Percentiles rank a stretch among this genome's conserved stretches.
These are phyloP conservation scores for Gardenia jasminoides DNA, from an alignment of 257 asterid genomes.

Conservation along the genomic window DNA sequence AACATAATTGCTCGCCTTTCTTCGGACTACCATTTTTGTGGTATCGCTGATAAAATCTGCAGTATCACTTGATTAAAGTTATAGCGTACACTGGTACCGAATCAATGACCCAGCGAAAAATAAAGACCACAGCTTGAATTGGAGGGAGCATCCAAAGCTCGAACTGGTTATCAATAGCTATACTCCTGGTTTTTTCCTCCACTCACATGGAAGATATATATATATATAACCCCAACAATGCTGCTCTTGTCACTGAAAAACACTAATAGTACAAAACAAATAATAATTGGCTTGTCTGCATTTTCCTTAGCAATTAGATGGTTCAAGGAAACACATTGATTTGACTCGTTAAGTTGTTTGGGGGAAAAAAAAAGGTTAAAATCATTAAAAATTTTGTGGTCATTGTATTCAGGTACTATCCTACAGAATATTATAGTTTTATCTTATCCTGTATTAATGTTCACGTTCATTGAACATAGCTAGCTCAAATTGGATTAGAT, in stretches of 20 bases:
- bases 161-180: neutral
- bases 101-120: no score
- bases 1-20: no score
- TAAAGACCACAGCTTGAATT: neutral
- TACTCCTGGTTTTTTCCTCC: neutral
- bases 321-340: neutral
- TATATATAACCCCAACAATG: neutral
- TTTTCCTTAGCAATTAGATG: neutral
- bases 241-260: neutral
- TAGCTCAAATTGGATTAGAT: neutral
- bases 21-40: no score
- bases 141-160: neutral
- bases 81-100: no score
- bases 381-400: no score
- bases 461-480: neutral
- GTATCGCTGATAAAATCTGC: no score
- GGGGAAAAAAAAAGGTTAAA: no score
- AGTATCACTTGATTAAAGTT: no score
- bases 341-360: neutral
- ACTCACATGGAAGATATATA: neutral
- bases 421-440: neutral
- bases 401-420: neutral
- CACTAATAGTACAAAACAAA: neutral
- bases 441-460: neutral
- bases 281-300: neutral